A percentile compares a stretch with the other conserved stretches of the same genome.
These are phyloP conservation scores for Rhizopus delemar DNA, from an alignment of 371 early-diverging fungal genomes.

Conservation along the genomic window DNA sequence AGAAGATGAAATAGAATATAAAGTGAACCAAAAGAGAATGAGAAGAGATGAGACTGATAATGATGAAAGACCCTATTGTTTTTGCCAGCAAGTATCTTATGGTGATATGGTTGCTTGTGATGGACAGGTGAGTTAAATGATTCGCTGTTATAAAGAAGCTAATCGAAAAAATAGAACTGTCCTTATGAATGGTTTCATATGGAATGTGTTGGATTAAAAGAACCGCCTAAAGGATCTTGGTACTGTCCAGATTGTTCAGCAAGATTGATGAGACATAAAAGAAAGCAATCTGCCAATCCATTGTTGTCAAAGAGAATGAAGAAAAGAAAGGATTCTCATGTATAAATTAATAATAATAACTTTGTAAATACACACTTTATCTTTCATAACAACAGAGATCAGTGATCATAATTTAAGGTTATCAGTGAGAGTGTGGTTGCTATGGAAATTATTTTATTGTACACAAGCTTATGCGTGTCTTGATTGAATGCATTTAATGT, in stretches of 20 bases:
- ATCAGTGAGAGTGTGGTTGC: too few species aligned
- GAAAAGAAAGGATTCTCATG: slow-evolving; percentile 19
- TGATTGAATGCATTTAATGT: too few species aligned
- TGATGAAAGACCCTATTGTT: slow-evolving; percentile 91
- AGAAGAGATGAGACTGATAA: slow-evolving; percentile 40
- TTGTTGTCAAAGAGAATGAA: slow-evolving; percentile 20
- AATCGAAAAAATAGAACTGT: slow-evolving; percentile 46
- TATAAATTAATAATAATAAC: not conserved
- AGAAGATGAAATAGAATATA: slow-evolving; percentile 21
- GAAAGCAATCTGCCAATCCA: slow-evolving; percentile 30
- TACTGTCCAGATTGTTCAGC: slow-evolving; percentile 77
- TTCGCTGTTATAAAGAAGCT: slow-evolving; percentile 3
- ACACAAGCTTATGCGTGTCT: too few species aligned
- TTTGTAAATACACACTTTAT: not conserved
- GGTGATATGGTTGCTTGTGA: slow-evolving; percentile 98
- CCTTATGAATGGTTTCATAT: slow-evolving; percentile 94
- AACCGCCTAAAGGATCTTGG: slow-evolving; percentile 90
- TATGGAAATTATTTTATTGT: too few species aligned
- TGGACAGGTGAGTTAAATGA: slow-evolving; percentile 65
- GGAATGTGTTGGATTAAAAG: slow-evolving; percentile 85
- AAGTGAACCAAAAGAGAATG: slow-evolving; percentile 32
- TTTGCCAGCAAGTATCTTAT: slow-evolving; percentile 93
- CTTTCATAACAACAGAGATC: not conserved
- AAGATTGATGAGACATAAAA: slow-evolving; percentile 34
- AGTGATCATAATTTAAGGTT: too few species aligned